Conservation (phyloP, 2,329 filamentous ascomycete species). For the Aspergillus melleus region DNA sequence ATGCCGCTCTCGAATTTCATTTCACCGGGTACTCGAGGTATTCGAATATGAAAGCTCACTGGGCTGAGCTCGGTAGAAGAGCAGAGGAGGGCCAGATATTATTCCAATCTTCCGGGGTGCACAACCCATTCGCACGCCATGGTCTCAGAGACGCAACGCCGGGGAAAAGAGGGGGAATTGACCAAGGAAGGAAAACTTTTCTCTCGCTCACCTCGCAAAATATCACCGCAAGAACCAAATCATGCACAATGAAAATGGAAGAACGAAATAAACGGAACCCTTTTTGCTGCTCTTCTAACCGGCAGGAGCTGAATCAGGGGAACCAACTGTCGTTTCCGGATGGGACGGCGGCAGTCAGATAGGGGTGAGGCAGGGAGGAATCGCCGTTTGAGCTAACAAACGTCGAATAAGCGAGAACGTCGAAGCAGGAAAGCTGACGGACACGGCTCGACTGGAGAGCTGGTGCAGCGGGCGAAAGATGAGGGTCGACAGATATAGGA, state of each 20-base stretch:
- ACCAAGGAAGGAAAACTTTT: slow-evolving; percentile 11
- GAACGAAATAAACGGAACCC: slow-evolving; percentile 27
- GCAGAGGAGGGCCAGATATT: background rate
- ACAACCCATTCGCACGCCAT: background rate
- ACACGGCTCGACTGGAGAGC: slow-evolving; percentile 42
- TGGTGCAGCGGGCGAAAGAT: slow-evolving; percentile 32
- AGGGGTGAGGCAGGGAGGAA: slow-evolving; percentile 18
- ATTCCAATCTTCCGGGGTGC: background rate
- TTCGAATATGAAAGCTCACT: slow-evolving; percentile 8
- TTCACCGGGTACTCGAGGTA: slow-evolving; percentile 5
- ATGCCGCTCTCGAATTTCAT: slow-evolving; percentile 11
- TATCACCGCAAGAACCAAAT: slow-evolving; percentile 24
- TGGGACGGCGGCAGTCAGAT: slow-evolving; percentile 33
- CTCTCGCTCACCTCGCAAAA: slow-evolving; percentile 24
- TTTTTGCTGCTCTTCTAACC: slow-evolving; percentile 40
- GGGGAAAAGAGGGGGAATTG: background rate
- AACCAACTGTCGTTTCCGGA: slow-evolving; percentile 32
- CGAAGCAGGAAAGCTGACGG: slow-evolving; percentile 36
- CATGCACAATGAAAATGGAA: slow-evolving; percentile 26
- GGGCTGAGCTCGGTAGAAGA: background rate
- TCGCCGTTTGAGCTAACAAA: slow-evolving; percentile 44
- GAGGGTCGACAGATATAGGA: slow-evolving; percentile 24
- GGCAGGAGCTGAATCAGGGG: slow-evolving; percentile 40
- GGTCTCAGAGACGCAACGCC: background rate
- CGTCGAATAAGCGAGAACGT: slow-evolving; percentile 36